A percentile compares a stretch with the other conserved stretches of the same genome.
phyloP scores from a whole-genome alignment of 352 stramenopile genomes.

The Phytophthora aleatoria region DNA sequence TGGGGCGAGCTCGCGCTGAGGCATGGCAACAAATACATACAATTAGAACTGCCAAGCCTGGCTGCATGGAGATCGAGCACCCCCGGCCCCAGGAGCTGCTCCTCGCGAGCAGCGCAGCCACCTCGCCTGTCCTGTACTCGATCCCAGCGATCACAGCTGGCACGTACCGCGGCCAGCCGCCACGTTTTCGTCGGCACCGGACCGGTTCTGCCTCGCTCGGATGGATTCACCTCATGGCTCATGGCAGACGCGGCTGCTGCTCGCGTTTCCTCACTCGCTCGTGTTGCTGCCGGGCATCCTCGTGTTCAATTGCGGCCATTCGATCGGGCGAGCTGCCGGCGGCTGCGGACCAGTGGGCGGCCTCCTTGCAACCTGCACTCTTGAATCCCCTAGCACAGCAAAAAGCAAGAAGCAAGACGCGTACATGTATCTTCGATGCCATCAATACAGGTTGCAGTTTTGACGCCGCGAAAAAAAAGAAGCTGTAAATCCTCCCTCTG shows the following conservation, averaged over 20 bases:
- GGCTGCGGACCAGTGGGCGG: neutral
- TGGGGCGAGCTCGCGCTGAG: no score
- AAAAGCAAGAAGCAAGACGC: neutral
- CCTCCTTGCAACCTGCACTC: conserved; percentile 1
- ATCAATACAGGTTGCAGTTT: conserved; percentile 14
- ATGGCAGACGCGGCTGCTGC: conserved; percentile 28
- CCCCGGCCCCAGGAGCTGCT: neutral
- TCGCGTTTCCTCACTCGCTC: neutral
- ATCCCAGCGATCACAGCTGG: conserved; percentile 15
- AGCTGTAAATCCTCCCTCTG: conserved; percentile 18
- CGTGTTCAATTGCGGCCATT: conserved; percentile 32
- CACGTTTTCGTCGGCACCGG: conserved; percentile 28
- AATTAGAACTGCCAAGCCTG: no score
- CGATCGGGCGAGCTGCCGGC: conserved; percentile 13
- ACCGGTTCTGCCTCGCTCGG: conserved; percentile 30
- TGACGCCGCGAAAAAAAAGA: conserved; percentile 30
- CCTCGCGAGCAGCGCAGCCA: conserved; percentile 6
- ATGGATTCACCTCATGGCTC: conserved; percentile 41
- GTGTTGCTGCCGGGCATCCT: neutral
- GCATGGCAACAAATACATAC: no score
- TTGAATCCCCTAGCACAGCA: neutral
- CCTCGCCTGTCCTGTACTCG: conserved; percentile 17
- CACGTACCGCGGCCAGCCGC: conserved; percentile 31
- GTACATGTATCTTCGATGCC: neutral
- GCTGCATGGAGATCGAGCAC: neutral